A percentile compares a stretch with the other conserved stretches of the same genome.
phyloP scores from a whole-genome alignment of 2,329 filamentous ascomycete genomes.

The Pyrenophora seminiperda region DNA sequence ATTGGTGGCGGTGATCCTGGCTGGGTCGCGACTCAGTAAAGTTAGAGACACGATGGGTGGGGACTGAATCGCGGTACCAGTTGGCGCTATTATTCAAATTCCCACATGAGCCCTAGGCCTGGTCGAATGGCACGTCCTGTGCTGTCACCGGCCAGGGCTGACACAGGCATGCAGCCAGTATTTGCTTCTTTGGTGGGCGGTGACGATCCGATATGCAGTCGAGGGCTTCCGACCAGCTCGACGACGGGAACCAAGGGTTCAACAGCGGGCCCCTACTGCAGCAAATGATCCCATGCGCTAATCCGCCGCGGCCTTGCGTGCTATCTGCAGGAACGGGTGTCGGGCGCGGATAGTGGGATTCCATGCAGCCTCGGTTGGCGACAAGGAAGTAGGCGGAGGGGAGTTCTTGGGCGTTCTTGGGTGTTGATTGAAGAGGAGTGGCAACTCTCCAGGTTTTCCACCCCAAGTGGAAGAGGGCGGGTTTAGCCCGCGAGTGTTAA shows the following conservation, averaged over 20 bases:
- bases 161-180: conserved; percentile 10
- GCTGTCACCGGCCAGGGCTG: conserved; percentile 14
- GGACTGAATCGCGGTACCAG: conserved; percentile 33
- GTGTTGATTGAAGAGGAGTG: background rate
- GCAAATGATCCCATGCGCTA: conserved; percentile 16
- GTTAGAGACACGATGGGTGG: conserved; percentile 16
- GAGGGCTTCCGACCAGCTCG: conserved; percentile 12
- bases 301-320: conserved; percentile 14
- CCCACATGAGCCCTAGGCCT: conserved; percentile 14
- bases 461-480: conserved; percentile 4
- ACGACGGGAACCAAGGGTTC: conserved; percentile 18
- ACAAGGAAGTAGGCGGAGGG: background rate
- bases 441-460: conserved; percentile 3
- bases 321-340: conserved; percentile 17
- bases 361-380: conserved; percentile 5
- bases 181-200: conserved; percentile 9
- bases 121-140: conserved; percentile 18
- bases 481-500: conserved; percentile 15
- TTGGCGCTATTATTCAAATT: conserved; percentile 12
- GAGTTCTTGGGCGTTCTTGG: background rate
- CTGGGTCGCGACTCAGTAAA: conserved; percentile 36
- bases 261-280: conserved; percentile 21
- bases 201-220: conserved; percentile 16
- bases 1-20: conserved; percentile 23
- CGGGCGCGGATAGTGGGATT: conserved; percentile 9